Evolutionary conservation across 73 alveolate species (phyloP), one percentile per base, ranked within the genome.

Genomic region (Paramecium sonneborni): DNA sequence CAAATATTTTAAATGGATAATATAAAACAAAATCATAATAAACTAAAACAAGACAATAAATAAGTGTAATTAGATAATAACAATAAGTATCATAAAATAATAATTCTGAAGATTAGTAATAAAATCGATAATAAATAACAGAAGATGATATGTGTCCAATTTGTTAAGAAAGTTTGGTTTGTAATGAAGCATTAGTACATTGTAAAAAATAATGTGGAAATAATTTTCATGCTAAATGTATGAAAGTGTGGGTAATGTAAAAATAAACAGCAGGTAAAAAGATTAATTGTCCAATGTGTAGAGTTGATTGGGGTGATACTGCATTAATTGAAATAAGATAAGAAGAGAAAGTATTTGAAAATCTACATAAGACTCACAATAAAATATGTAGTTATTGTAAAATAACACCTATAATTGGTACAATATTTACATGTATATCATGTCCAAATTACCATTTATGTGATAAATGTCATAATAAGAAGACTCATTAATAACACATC

Each of bases 231-330:
- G 95, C 91, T 4, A 85, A 92, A 86, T 92, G 95, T 20, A 92
- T 92, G 95, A 92, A 92, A 30, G 95, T 92, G 1, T 92, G 95
- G 95, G 95, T 93, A 23, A 57, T 57, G 28, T 85, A 92, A 41
- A 92, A 92, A 92, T 35, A 44, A 85, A 26, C 95, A 4, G 35
- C 88, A 3, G 70, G 67, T 24, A 93, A 92, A 43, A 21, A 30
- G 58, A 85, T 92, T 11, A 72, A 82, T 32, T 92, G 95, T 44
- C 94, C 93, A 35, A 39, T 92, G 79, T 92, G 95, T 62, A 85
- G 95, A 88, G 84, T 43, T 21, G 95, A 92, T 23, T 92, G 95
- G 93, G 88, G 88, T 28, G 68, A 39, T 1, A 35, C 58, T 5
- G 93, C 88, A 5, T 41, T 90, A 46, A 41, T 76, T 5, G 85